Evolutionary conservation across 2,329 filamentous ascomycete species (phyloP).

Genomic region (Capronia epimyces): DNA sequence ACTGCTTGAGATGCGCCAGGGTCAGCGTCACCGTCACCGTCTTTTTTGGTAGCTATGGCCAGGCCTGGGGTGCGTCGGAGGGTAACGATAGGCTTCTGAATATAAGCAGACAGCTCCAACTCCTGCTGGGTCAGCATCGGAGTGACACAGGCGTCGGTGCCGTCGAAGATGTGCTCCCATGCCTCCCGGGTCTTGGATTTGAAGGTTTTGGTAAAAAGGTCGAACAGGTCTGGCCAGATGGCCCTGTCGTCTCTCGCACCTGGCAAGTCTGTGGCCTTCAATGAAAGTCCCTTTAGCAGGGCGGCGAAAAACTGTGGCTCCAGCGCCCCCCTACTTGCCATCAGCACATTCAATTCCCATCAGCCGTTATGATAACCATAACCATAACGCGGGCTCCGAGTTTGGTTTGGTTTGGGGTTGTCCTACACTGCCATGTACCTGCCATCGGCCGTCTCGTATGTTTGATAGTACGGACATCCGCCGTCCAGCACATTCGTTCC

Average conservation of each 20-base stretch:
- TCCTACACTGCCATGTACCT: slow-evolving; percentile 78
- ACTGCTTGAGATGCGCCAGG: no score
- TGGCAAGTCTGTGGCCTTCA: slow-evolving; percentile 41
- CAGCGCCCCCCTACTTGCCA: slow-evolving; percentile 73
- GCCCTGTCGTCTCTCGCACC: slow-evolving; percentile 52
- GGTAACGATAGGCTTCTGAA: no score
- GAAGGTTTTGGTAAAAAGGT: slow-evolving; percentile 59
- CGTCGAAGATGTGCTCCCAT: slow-evolving; percentile 82
- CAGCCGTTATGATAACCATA: no score
- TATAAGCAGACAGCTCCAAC: no score
- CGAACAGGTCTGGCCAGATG: slow-evolving; percentile 62
- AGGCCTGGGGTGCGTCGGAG: no score
- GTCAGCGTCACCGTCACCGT: no score
- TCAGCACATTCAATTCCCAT: no score
- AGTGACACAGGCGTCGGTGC: slow-evolving; percentile 86
- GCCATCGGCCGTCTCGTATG: slow-evolving; percentile 74
- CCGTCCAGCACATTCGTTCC: slow-evolving; percentile 77
- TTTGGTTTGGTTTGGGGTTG: no score
- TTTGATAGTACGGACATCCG: slow-evolving; percentile 81
- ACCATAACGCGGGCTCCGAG: no score
- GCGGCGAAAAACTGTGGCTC: slow-evolving; percentile 76
- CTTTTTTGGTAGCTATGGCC: no score
- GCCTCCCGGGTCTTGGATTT: slow-evolving; percentile 62
- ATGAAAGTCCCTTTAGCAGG: slow-evolving; percentile 61
- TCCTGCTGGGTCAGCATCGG: slow-evolving; percentile 73